These are phyloP conservation scores for Candida sojae DNA, from an alignment of 1,139 yeast species.

Conservation along the genomic window DNA sequence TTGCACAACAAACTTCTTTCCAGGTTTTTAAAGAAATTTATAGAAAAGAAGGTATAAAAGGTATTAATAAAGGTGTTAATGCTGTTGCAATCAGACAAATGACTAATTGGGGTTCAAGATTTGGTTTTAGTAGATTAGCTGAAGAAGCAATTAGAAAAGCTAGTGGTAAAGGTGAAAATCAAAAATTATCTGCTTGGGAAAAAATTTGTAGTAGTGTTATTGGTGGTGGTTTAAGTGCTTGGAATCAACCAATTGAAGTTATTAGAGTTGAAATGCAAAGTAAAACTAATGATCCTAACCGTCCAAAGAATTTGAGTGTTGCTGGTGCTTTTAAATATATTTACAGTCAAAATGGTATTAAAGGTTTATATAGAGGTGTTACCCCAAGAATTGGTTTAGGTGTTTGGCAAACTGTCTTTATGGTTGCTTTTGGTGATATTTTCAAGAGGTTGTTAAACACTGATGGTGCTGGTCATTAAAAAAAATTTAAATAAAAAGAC, in stretches of 20 bases:
- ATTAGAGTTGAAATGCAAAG: slow-evolving; percentile 98
- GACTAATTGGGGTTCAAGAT: slow-evolving; percentile 99
- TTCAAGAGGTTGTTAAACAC: slow-evolving; percentile 47
- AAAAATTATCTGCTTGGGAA: slow-evolving; percentile 70
- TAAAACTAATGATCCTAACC: slow-evolving; percentile 86
- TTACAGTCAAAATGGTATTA: slow-evolving; percentile 76
- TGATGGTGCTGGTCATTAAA: slow-evolving; percentile 42
- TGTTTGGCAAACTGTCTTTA: slow-evolving; percentile 97
- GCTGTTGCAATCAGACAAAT: slow-evolving; percentile 99
- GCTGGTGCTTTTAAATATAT: slow-evolving; percentile 80
- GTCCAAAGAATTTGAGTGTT: slow-evolving; percentile 90
- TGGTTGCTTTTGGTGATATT: slow-evolving; percentile 99
- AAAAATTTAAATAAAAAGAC: neutral
- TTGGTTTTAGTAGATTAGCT: slow-evolving; percentile 88
- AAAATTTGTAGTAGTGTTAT: slow-evolving; percentile 84
- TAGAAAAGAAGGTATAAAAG: slow-evolving; percentile 82
- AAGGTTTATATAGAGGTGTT: slow-evolving; percentile 94
- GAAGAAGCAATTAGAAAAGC: slow-evolving; percentile 76
- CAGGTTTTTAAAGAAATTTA: slow-evolving; percentile 85
- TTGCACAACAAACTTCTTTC: slow-evolving; percentile 70
- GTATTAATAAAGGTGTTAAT: slow-evolving; percentile 96
- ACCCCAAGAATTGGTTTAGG: slow-evolving; percentile 96
- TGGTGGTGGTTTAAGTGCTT: slow-evolving; percentile 97
- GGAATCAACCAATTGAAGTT: slow-evolving; percentile 99
- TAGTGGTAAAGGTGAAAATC: slow-evolving; percentile 61